Conservation (phyloP, 805 yeast genomes). For the Candida adriatica region DNA sequence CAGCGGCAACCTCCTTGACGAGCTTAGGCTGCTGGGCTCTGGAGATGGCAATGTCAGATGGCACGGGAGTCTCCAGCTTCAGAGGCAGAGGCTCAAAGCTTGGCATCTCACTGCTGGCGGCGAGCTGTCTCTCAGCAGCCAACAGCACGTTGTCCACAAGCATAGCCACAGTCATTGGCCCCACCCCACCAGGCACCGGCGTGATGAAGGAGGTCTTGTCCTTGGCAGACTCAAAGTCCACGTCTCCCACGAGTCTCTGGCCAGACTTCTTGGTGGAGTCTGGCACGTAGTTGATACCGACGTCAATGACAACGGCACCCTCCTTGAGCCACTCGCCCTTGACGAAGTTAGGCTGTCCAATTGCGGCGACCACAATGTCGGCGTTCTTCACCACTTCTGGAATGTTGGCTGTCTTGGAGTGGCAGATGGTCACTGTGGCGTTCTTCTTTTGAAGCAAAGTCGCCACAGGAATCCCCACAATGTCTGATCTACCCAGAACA, state of each 20-base stretch:
- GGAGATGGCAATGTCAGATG: slow-evolving; percentile 75
- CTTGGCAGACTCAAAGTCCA: slow-evolving; percentile 52
- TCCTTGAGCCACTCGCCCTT: slow-evolving; percentile 69
- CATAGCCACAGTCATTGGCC: slow-evolving; percentile 89
- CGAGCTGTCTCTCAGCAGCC: slow-evolving; percentile 50
- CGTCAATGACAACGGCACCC: slow-evolving; percentile 70
- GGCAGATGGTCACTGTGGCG: slow-evolving; percentile 74
- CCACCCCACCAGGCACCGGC: slow-evolving; percentile 93
- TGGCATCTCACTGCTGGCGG: slow-evolving; percentile 20
- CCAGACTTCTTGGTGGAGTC: slow-evolving; percentile 66
- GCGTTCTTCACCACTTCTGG: slow-evolving; percentile 50
- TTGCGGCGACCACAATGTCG: slow-evolving; percentile 72
- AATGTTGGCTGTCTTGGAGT: slow-evolving; percentile 53
- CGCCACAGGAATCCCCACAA: slow-evolving; percentile 79
- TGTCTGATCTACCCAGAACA: slow-evolving; percentile 78
- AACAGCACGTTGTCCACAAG: slow-evolving; percentile 62
- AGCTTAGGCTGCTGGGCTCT: slow-evolving; percentile 68
- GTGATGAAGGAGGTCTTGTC: slow-evolving; percentile 57
- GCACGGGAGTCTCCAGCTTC: slow-evolving; percentile 58
- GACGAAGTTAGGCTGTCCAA: slow-evolving; percentile 65
- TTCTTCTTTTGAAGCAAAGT: slow-evolving; percentile 60
- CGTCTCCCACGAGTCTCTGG: slow-evolving; percentile 70
- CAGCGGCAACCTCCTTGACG: slow-evolving; percentile 60
- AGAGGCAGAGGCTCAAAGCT: slow-evolving; percentile 47
- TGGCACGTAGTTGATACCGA: slow-evolving; percentile 71